Evolutionary conservation across 352 stramenopile species (phyloP).

Genomic region (Pythium folliculosum): DNA sequence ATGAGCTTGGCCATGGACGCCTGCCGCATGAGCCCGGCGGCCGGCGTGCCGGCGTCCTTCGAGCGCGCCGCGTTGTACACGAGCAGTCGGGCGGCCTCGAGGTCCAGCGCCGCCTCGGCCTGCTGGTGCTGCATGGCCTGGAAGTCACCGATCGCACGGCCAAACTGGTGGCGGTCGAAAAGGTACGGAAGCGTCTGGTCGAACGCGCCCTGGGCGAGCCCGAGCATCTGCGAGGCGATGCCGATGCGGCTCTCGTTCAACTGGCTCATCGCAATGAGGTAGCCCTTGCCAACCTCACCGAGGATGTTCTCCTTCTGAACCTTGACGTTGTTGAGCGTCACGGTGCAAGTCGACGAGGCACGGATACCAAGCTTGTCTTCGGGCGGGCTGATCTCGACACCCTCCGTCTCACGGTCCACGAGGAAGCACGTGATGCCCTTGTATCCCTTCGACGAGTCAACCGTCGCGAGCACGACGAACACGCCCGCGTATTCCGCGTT

Average conservation of each 20-base stretch:
- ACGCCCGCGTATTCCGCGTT: slow-evolving; percentile 95
- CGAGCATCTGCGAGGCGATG: slow-evolving; percentile 97
- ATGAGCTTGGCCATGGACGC: slow-evolving; percentile 98
- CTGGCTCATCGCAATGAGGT: slow-evolving; percentile 98
- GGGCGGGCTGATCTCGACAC: slow-evolving; percentile 92
- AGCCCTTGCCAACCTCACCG: slow-evolving; percentile 92
- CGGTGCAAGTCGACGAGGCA: slow-evolving; percentile 94
- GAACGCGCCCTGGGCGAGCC: slow-evolving; percentile 96
- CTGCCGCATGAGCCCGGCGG: slow-evolving; percentile 92
- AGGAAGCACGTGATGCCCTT: slow-evolving; percentile 99
- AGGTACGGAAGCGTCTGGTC: slow-evolving; percentile 96
- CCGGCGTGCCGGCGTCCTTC: slow-evolving; percentile 91
- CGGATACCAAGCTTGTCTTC: slow-evolving; percentile 97
- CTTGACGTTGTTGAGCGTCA: slow-evolving; percentile 94
- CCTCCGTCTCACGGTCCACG: slow-evolving; percentile 93
- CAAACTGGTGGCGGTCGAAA: slow-evolving; percentile 96
- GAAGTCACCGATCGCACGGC: slow-evolving; percentile 92
- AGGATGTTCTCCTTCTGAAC: slow-evolving; percentile 92
- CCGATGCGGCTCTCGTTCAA: slow-evolving; percentile 96
- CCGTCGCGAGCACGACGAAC: slow-evolving; percentile 97
- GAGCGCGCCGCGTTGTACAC: slow-evolving; percentile 95
- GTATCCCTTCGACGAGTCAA: slow-evolving; percentile 91
- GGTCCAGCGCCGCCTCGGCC: slow-evolving; percentile 93
- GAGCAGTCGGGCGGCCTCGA: slow-evolving; percentile 93
- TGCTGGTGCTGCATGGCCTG: slow-evolving; percentile 98